Conservation (phyloP, 768 basidiomycete genomes). For the Boletus pseudopeckii region DNA sequence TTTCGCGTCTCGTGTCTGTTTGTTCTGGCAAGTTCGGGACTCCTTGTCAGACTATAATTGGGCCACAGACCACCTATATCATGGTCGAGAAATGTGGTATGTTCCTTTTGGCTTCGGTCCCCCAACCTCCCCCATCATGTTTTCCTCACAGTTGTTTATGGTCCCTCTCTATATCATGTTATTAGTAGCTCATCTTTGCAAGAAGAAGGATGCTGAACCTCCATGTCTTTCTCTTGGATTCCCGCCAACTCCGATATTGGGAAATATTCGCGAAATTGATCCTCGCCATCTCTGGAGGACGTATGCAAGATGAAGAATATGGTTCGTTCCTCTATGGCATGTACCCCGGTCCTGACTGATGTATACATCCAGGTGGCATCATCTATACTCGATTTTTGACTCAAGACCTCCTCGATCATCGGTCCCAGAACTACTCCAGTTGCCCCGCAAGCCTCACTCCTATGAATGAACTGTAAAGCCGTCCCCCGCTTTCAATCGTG, state of each 20-base stretch:
- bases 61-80: background rate
- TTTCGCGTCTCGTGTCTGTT: no score
- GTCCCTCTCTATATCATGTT: conserved; percentile 10
- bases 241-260: conserved; percentile 17
- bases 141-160: background rate
- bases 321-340: conserved; percentile 8
- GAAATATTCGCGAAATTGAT: conserved; percentile 21
- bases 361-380: conserved; percentile 13
- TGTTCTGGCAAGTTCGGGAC: no score
- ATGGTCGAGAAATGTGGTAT: background rate
- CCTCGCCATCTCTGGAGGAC: conserved; percentile 19
- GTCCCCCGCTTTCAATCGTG: background rate
- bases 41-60: background rate
- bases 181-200: conserved; percentile 8
- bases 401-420: conserved; percentile 24
- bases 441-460: conserved; percentile 16
- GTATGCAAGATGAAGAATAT: conserved; percentile 20
- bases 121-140: background rate
- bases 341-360: background rate
- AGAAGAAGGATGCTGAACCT: background rate
- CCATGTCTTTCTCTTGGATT: conserved; percentile 22
- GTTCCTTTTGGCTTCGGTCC: background rate
- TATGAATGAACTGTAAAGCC: conserved; percentile 19
- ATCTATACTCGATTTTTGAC: conserved; percentile 24
- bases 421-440: conserved; percentile 24